Evolutionary conservation across 2,329 filamentous ascomycete species (phyloP).

Genomic region (Trichoderma aggressivum): DNA sequence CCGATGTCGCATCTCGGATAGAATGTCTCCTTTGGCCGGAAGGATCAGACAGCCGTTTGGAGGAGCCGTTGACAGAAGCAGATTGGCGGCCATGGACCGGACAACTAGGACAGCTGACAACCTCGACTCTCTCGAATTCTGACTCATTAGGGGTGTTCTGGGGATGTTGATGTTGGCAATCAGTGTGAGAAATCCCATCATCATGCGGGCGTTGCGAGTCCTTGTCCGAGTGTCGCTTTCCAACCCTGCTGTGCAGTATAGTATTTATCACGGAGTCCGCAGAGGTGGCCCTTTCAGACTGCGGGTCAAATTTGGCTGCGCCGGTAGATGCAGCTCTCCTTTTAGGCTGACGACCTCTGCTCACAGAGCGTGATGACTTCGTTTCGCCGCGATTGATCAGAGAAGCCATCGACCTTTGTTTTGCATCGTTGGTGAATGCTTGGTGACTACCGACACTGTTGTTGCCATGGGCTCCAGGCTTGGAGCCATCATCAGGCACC

Average conservation of each 20-base stretch:
- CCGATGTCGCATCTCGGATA: neutral
- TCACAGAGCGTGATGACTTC: neutral
- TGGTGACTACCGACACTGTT: neutral
- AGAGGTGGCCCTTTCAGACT: constrained; percentile 8
- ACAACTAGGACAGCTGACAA: constrained; percentile 21
- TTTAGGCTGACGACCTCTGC: constrained; percentile 14
- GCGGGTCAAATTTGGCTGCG: neutral
- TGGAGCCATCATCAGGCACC: neutral
- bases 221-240: neutral
- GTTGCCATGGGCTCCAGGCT: neutral
- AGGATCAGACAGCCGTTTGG: neutral
- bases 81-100: constrained; percentile 22
- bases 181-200: neutral
- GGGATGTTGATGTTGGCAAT: neutral
- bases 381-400: neutral
- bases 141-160: neutral
- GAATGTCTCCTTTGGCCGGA: constrained; percentile 21
- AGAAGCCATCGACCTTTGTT: neutral
- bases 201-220: neutral
- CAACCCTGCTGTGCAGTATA: neutral
- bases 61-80: neutral
- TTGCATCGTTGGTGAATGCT: neutral
- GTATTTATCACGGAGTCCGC: constrained; percentile 7
- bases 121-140: constrained; percentile 23
- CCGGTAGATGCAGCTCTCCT: neutral